These are phyloP conservation scores for Metschnikowia arizonensis DNA, from an alignment of 805 yeast species.

Conservation along the genomic window DNA sequence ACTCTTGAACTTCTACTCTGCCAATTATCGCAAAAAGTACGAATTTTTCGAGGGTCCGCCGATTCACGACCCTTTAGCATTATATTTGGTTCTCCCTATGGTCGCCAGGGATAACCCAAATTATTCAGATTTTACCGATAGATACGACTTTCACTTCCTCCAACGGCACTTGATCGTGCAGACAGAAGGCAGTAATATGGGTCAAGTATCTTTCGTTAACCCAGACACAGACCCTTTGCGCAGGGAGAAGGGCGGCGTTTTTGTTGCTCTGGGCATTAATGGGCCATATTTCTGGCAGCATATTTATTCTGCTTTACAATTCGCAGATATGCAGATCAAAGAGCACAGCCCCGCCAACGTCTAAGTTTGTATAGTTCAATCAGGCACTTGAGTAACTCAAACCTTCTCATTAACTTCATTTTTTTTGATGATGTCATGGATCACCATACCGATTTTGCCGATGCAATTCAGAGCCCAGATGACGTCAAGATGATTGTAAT, in stretches of 20 bases:
- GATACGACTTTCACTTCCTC: slow-evolving; percentile 24
- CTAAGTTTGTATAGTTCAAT: neutral
- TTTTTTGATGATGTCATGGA: slow-evolving; percentile 15
- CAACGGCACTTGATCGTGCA: slow-evolving; percentile 25
- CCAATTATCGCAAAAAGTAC: slow-evolving; percentile 11
- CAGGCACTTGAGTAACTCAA: neutral
- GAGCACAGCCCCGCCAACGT: neutral
- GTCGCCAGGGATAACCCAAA: slow-evolving; percentile 9
- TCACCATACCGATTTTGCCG: slow-evolving; percentile 53
- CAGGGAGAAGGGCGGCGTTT: slow-evolving; percentile 15
- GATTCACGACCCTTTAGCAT: slow-evolving; percentile 19
- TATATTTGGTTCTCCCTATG: slow-evolving; percentile 14
- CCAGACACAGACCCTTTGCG: slow-evolving; percentile 15
- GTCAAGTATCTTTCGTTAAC: slow-evolving; percentile 23
- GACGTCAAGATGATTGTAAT: slow-evolving; percentile 85
- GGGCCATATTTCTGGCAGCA: slow-evolving; percentile 16
- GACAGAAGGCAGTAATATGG: slow-evolving; percentile 27
- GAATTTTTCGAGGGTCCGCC: slow-evolving; percentile 15
- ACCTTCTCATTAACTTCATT: neutral
- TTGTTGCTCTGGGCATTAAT: slow-evolving; percentile 12
- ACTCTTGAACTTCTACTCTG: slow-evolving; percentile 13
- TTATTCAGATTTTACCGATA: slow-evolving; percentile 11
- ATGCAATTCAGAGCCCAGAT: slow-evolving; percentile 84
- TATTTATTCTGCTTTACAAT: slow-evolving; percentile 10
- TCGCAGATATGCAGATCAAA: slow-evolving; percentile 12